Percentiles rank a stretch among this genome's conserved stretches.
Conservation (phyloP, 257 asterid genomes). For the Solanum clarkiae region DNA sequence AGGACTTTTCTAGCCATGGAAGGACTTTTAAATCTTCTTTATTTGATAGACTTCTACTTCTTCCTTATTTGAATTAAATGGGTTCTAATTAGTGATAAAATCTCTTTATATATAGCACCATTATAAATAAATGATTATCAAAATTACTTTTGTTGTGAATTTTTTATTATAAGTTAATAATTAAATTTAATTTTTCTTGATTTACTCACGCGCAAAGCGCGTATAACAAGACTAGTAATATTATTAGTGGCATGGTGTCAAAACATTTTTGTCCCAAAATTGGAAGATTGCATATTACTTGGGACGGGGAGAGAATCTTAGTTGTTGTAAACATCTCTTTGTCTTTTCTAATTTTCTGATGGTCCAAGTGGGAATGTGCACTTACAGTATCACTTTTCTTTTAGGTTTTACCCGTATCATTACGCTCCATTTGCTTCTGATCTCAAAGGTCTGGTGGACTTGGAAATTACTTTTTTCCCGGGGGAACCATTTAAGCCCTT, state of each 20-base stretch:
- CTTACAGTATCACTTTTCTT: background rate
- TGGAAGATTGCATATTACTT: background rate
- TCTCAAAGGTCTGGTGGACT: conserved; percentile 61
- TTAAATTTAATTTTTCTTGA: no score
- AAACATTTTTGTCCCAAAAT: background rate
- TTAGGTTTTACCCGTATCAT: conserved; percentile 96
- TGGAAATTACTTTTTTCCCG: conserved; percentile 76
- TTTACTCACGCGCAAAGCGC: no score
- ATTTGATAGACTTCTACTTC: no score
- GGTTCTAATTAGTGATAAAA: no score
- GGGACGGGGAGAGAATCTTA: background rate
- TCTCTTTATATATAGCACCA: no score
- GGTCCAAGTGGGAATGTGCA: background rate
- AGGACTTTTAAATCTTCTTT: no score
- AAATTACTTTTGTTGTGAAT: no score
- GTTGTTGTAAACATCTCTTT: background rate
- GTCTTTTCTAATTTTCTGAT: background rate
- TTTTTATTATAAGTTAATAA: no score
- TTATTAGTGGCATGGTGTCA: background rate
- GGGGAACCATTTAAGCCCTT: conserved; percentile 95
- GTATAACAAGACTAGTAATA: background rate
- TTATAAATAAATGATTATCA: no score
- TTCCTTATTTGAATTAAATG: no score
- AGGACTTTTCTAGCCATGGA: no score
- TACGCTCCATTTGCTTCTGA: conserved; percentile 99